Conservation (phyloP, 2,329 filamentous ascomycete species). For the Penicillium sp. region DNA sequence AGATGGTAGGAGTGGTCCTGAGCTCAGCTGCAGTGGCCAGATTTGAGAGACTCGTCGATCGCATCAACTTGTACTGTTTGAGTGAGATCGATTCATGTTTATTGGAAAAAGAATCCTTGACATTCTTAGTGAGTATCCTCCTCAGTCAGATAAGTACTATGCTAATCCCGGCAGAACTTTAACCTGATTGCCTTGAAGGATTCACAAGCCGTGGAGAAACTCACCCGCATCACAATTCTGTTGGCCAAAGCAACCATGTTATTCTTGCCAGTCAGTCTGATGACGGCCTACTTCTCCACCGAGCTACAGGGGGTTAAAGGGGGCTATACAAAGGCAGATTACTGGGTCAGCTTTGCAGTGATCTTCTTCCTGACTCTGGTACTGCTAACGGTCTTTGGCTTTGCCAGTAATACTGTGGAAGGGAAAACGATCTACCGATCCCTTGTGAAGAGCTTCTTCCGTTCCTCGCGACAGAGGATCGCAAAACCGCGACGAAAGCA, state of each 20-base stretch:
- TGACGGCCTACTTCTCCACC: conserved; percentile 73
- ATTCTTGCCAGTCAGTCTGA: conserved; percentile 72
- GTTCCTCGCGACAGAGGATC: conserved; percentile 31
- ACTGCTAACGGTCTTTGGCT: conserved; percentile 59
- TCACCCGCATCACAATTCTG: conserved; percentile 71
- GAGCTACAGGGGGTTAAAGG: conserved; percentile 60
- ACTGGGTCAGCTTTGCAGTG: conserved; percentile 68
- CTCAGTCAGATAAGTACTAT: background rate
- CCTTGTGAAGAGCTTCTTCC: conserved; percentile 39
- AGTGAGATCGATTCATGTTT: conserved; percentile 65
- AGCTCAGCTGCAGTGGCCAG: conserved; percentile 55
- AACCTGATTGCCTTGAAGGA: conserved; percentile 76
- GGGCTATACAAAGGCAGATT: conserved; percentile 62
- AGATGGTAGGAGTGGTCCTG: conserved; percentile 43
- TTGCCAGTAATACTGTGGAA: conserved; percentile 59
- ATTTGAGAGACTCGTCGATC: conserved; percentile 61
- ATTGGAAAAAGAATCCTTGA: conserved; percentile 69
- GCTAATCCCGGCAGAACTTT: conserved; percentile 61
- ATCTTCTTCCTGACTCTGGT: conserved; percentile 62
- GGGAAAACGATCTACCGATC: conserved; percentile 54
- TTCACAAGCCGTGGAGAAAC: conserved; percentile 68
- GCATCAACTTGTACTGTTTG: conserved; percentile 63
- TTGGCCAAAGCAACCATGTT: conserved; percentile 74
- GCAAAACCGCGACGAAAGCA: conserved; percentile 12
- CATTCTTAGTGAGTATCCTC: conserved; percentile 58